Base-by-base conservation (phyloP, 2,329 filamentous ascomycete species). In the Neobulgaria alba region DNA sequence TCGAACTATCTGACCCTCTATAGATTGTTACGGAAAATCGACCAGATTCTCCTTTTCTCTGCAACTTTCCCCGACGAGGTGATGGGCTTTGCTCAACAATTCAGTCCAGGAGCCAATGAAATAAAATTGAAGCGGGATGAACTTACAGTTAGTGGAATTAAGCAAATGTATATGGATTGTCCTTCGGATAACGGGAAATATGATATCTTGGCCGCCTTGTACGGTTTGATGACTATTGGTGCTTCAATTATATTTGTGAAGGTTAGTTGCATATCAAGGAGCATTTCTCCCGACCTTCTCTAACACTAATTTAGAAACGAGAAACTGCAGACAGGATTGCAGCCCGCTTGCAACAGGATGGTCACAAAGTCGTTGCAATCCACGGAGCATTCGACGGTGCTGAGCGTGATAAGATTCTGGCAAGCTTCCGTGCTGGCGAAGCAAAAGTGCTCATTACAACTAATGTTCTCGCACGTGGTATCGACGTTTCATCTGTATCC, bases 191-290 rank as follows among this genome's bases (percentile, higher is more conserved):
- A 79, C 26, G 79, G 85, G 57, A 96, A 96, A 62, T 98, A 94
- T 60, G 77, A 83, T 26, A 80, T 85, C 42, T 77, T 98, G 5
- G 84, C 93, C 61, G 86, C 90, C 60, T 83, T 98, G 45, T 98
- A 98, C 60, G 89, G 90, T 43, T 71, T 96, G 33, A 90, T 98
- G 77, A 95, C 89, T 12, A 88, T 96, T 55, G 89, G 89, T 4
- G 95, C 90, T 5, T 96, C 92, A 0, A 95, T 98, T 58, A 96
- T 98, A 55, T 98, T 98, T 58, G 90, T 96, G 62, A 86, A 82
- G 72, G 86, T 89, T 67, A 46, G 69, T 23, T 12, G 38, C 5
- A 2, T 33, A n/a, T 10, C 4, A 8, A 2, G 23, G 17, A 14
- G 9, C 15, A 16, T 18, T 39, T 15, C 39, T 42, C 26, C 43